Percentiles rank a stretch among this genome's conserved stretches.
Conservation (phyloP, 2,329 filamentous ascomycete species). For the Rhytidhysteron rufulum region DNA sequence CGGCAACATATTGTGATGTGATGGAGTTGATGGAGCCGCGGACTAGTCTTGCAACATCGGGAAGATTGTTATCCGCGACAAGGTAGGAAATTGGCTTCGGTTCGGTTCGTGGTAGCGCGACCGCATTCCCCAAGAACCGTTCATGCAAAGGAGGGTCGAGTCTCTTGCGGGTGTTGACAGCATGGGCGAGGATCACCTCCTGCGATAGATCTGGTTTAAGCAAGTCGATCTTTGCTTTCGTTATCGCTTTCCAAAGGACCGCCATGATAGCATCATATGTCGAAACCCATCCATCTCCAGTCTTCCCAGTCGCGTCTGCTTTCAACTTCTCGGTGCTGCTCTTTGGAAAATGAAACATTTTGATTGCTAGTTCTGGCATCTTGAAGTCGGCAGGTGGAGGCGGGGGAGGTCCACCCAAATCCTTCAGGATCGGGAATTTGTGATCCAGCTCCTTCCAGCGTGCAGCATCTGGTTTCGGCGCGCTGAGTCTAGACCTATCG, state of each 20-base stretch:
- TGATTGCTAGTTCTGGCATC: slow-evolving; percentile 15
- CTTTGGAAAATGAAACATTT: slow-evolving; percentile 19
- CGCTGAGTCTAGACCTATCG: slow-evolving; percentile 6
- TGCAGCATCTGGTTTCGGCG: slow-evolving; percentile 1
- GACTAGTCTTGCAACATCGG: slow-evolving; percentile 14
- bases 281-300: slow-evolving; percentile 14
- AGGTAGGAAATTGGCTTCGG: slow-evolving; percentile 9
- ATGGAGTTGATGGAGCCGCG: slow-evolving; percentile 18
- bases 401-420: slow-evolving; percentile 10
- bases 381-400: slow-evolving; percentile 18
- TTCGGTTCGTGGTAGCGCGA: slow-evolving; percentile 12
- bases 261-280: slow-evolving; percentile 24
- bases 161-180: slow-evolving; percentile 17
- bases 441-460: too few species aligned
- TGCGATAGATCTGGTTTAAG: slow-evolving; percentile 10
- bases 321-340: slow-evolving; percentile 16
- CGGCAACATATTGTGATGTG: slow-evolving; percentile 14
- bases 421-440: too few species aligned
- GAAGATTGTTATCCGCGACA: slow-evolving; percentile 11
- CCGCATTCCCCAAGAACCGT: slow-evolving; percentile 17
- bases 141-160: slow-evolving; percentile 18
- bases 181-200: slow-evolving; percentile 15
- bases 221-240: slow-evolving; percentile 15
- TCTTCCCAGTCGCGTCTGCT: slow-evolving; percentile 4
- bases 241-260: slow-evolving; percentile 18